phyloP scores from a whole-genome alignment of 1,284 basidiomycete species.

The Microbotryum lychnidis-dioicae region DNA sequence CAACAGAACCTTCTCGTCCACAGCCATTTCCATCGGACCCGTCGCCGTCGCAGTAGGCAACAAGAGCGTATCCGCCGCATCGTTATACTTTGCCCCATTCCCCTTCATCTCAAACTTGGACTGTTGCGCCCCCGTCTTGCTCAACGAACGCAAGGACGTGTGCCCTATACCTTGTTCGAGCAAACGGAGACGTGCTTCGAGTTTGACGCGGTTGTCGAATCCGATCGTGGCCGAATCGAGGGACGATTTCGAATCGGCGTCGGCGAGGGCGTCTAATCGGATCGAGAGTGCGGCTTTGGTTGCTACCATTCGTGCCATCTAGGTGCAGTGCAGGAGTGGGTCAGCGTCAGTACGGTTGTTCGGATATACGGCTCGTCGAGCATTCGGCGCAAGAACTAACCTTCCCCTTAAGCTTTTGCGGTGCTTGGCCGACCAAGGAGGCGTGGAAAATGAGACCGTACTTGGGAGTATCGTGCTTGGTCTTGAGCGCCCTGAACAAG shows the following conservation, averaged over 20 bases:
- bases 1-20: slow-evolving; percentile 60
- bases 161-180: slow-evolving; percentile 76
- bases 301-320: slow-evolving; percentile 99
- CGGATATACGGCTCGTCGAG: neutral
- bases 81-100: slow-evolving; percentile 67
- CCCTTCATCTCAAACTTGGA: slow-evolving; percentile 69
- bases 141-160: slow-evolving; percentile 42
- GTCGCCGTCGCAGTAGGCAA: slow-evolving; percentile 47
- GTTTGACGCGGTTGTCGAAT: slow-evolving; percentile 83
- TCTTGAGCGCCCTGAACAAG: slow-evolving; percentile 92
- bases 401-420: slow-evolving; percentile 97
- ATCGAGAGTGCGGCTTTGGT: slow-evolving; percentile 95
- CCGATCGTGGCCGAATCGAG: slow-evolving; percentile 68
- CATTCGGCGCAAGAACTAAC: slow-evolving; percentile 41
- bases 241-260: slow-evolving; percentile 82
- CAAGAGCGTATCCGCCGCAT: slow-evolving; percentile 59
- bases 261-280: slow-evolving; percentile 91
- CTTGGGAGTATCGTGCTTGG: slow-evolving; percentile 97
- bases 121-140: slow-evolving; percentile 51
- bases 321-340: neutral
- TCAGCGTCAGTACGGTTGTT: neutral
- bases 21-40: slow-evolving; percentile 34
- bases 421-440: slow-evolving; percentile 91
- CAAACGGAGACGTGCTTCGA: slow-evolving; percentile 84
- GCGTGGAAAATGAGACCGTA: slow-evolving; percentile 50